Percentiles rank a stretch among this genome's conserved stretches.
Conservation (phyloP, 768 basidiomycete genomes). For the Butyriboletus loyo region DNA sequence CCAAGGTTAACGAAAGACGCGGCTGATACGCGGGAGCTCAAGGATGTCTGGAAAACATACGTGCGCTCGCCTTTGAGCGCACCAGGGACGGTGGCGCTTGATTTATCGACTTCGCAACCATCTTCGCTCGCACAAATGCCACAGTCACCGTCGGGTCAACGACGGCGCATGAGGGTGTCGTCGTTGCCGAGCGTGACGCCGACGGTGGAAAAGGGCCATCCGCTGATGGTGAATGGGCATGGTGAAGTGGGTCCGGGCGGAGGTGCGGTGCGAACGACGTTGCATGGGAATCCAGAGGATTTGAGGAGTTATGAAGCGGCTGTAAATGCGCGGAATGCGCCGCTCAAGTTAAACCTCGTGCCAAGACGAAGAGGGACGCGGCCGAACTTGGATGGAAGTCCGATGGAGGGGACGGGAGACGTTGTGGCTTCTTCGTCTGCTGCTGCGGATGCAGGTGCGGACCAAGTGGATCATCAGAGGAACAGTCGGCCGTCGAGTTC, state of each 20-base stretch:
- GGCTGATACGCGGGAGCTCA: slow-evolving; percentile 47
- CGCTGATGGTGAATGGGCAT: slow-evolving; percentile 17
- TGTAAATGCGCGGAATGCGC: slow-evolving; percentile 64
- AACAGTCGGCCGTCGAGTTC: slow-evolving; percentile 39
- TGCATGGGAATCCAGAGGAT: slow-evolving; percentile 55
- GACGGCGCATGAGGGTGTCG: slow-evolving; percentile 53
- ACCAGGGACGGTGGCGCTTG: slow-evolving; percentile 17
- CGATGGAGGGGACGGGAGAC: neutral
- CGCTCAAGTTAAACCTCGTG: slow-evolving; percentile 54
- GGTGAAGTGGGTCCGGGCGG: slow-evolving; percentile 15
- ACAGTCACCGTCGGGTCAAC: slow-evolving; percentile 28
- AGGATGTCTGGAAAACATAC: slow-evolving; percentile 74
- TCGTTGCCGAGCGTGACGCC: slow-evolving; percentile 75
- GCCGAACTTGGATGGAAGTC: slow-evolving; percentile 15
- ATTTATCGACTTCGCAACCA: slow-evolving; percentile 7
- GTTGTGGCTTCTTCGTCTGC: neutral
- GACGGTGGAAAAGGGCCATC: slow-evolving; percentile 29
- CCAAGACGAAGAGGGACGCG: slow-evolving; percentile 37
- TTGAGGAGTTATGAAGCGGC: slow-evolving; percentile 72
- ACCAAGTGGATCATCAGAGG: slow-evolving; percentile 18
- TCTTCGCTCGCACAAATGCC: slow-evolving; percentile 17
- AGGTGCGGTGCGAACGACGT: slow-evolving; percentile 35
- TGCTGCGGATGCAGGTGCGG: neutral
- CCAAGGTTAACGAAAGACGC: slow-evolving; percentile 33
- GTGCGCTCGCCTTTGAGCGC: slow-evolving; percentile 62